phyloP scores from a whole-genome alignment of 148 eudicot genomes.

The Rhododendron henanense region DNA sequence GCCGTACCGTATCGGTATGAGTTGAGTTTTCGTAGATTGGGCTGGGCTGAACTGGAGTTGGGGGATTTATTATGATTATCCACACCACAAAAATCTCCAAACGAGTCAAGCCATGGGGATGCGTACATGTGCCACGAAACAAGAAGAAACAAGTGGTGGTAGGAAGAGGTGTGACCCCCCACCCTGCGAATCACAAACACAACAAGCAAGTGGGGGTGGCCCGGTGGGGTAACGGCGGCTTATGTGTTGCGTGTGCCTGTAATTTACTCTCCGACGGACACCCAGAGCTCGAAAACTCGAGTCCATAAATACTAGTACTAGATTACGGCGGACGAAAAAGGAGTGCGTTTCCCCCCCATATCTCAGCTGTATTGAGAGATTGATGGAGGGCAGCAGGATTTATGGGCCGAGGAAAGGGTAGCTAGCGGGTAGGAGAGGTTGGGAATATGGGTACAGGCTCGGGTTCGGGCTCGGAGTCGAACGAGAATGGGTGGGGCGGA shows the following conservation, averaged over 20 bases:
- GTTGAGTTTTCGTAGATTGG: not conserved
- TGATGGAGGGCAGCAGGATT: not conserved
- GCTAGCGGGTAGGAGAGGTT: not conserved
- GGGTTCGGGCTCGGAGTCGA: slow-evolving; percentile 21
- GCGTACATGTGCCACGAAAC: not conserved
- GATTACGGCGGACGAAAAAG: not conserved
- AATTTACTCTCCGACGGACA: not conserved
- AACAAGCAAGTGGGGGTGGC: not conserved
- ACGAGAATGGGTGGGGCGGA: slow-evolving; percentile 50
- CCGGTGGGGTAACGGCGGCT: not conserved
- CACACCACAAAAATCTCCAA: not conserved
- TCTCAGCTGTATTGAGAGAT: slow-evolving; percentile 3
- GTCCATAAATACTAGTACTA: not conserved
- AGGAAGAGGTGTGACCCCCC: not conserved
- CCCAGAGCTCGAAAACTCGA: not conserved
- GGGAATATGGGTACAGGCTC: not conserved
- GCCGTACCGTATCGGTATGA: not conserved
- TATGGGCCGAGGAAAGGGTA: not conserved
- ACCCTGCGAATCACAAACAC: not conserved
- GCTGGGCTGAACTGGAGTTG: not conserved
- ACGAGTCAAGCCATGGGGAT: not conserved
- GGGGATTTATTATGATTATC: not conserved
- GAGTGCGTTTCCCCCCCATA: not conserved
- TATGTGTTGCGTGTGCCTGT: not conserved
- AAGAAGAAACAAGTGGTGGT: not conserved